A percentile compares a stretch with the other conserved stretches of the same genome.
Conservation (phyloP, 345 rosid species). For the Murraya koenigii region DNA sequence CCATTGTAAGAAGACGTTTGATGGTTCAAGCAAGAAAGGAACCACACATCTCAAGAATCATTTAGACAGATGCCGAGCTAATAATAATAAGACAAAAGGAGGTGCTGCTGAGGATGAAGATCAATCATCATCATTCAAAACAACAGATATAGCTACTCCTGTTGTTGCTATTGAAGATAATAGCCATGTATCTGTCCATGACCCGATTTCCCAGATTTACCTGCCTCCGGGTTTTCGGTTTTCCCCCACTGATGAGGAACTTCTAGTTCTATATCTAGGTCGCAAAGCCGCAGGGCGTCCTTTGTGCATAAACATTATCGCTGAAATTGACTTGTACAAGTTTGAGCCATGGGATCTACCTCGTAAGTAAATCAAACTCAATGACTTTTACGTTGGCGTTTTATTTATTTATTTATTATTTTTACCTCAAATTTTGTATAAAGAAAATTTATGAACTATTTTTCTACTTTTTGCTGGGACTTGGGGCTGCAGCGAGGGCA, state of each 20-base stretch:
- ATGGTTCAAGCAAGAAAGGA: neutral
- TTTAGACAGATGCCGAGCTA: neutral
- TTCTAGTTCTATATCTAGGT: constrained; percentile 77
- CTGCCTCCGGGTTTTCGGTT: constrained; percentile 96
- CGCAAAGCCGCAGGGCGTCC: constrained; percentile 74
- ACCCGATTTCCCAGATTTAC: constrained; percentile 68
- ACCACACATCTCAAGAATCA: neutral
- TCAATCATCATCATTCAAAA: neutral
- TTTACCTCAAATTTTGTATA: neutral
- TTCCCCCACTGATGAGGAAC: constrained; percentile 95
- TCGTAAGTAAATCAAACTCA: constrained; percentile 37
- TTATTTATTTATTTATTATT: neutral
- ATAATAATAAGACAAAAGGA: neutral
- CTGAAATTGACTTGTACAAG: constrained; percentile 85
- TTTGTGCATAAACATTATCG: constrained; percentile 66
- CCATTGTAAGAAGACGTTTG: neutral
- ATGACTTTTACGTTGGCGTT: neutral
- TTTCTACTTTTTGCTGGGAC: neutral
- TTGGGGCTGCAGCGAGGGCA: constrained; percentile 59
- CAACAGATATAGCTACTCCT: too few relatives aligned
- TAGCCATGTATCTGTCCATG: neutral
- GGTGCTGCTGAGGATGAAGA: neutral
- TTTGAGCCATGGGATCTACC: constrained; percentile 90
- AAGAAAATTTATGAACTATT: neutral
- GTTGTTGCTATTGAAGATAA: too few relatives aligned